Percentiles rank a stretch among this genome's conserved stretches.
Evolutionary conservation across 371 early-diverging fungal genomes (phyloP).

Genomic region (Capillidium heterosporum): DNA sequence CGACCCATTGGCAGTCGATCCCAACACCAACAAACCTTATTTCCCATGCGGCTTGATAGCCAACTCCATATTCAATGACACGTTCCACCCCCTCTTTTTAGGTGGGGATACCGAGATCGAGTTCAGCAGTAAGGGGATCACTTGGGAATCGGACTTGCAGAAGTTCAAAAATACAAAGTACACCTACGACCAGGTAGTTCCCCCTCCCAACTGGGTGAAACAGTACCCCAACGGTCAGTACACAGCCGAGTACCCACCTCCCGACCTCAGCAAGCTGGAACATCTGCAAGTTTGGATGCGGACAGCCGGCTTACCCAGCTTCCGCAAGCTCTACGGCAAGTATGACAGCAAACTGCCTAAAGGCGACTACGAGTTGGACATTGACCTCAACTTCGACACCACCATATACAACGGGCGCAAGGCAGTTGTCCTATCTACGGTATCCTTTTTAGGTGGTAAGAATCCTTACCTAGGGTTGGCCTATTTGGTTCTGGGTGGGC

Average conservation of each 20-base stretch:
- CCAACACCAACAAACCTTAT: conserved; percentile 9
- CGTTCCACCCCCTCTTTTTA: not conserved
- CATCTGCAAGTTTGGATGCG: conserved; percentile 98
- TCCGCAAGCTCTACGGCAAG: conserved; percentile 88
- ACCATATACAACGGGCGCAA: conserved; percentile 72
- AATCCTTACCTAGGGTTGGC: conserved; percentile 89
- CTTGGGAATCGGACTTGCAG: conserved; percentile 74
- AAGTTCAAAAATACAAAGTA: conserved; percentile 46
- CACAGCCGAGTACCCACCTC: conserved; percentile 35
- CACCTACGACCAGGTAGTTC: conserved; percentile 24
- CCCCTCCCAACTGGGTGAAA: conserved; percentile 60
- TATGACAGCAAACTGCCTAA: conserved; percentile 32
- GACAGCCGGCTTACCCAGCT: conserved; percentile 85
- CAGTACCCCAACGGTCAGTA: conserved; percentile 39
- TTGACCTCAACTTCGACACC: conserved; percentile 35
- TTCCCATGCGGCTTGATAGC: conserved; percentile 99
- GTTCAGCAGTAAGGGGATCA: conserved; percentile 46
- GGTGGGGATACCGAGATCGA: not conserved
- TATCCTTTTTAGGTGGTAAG: conserved; percentile 81
- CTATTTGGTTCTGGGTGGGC: conserved; percentile 70
- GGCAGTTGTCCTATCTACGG: conserved; percentile 75
- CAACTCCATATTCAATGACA: conserved; percentile 35
- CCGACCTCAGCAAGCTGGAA: conserved; percentile 49
- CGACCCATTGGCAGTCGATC: conserved; percentile 9
- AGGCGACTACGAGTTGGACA: conserved; percentile 42